Percentiles rank a stretch among this genome's conserved stretches.
Conservation (phyloP, 805 yeast genomes). For the Metschnikowia continentalis region DNA sequence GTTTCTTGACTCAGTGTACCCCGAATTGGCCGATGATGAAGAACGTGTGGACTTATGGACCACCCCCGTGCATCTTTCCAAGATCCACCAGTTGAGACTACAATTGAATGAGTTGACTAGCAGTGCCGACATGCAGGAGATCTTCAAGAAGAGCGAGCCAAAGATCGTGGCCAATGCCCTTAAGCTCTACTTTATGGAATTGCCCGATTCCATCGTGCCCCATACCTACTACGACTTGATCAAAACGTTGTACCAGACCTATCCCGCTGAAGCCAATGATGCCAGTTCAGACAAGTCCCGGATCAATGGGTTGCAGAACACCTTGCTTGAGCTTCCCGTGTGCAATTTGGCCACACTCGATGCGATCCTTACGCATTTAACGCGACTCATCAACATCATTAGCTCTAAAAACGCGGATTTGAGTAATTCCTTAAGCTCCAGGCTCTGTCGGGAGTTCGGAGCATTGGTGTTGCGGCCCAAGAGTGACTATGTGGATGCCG, state of each 20-base stretch:
- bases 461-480: constrained; percentile 55
- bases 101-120: constrained; percentile 41
- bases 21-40: constrained; percentile 63
- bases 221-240: constrained; percentile 61
- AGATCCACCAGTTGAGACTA: constrained; percentile 59
- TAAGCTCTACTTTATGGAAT: constrained; percentile 69
- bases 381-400: constrained; percentile 50
- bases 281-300: constrained; percentile 33
- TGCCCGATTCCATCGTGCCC: constrained; percentile 75
- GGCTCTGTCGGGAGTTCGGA: constrained; percentile 66
- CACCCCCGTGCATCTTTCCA: constrained; percentile 54
- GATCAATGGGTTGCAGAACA: constrained; percentile 59
- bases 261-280: constrained; percentile 24
- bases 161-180: constrained; percentile 63
- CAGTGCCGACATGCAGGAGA: constrained; percentile 26
- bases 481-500: constrained; percentile 14
- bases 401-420: constrained; percentile 38
- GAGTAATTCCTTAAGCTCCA: constrained; percentile 36
- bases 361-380: constrained; percentile 73
- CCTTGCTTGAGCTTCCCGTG: constrained; percentile 62
- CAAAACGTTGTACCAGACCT: constrained; percentile 55
- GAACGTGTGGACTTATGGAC: constrained; percentile 69
- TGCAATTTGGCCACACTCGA: constrained; percentile 75
- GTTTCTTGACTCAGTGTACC: constrained; percentile 67
- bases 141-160: constrained; percentile 42